A percentile compares a stretch with the other conserved stretches of the same genome.
Conservation (phyloP, 805 yeast species). For the Candida cerambycidarum region DNA sequence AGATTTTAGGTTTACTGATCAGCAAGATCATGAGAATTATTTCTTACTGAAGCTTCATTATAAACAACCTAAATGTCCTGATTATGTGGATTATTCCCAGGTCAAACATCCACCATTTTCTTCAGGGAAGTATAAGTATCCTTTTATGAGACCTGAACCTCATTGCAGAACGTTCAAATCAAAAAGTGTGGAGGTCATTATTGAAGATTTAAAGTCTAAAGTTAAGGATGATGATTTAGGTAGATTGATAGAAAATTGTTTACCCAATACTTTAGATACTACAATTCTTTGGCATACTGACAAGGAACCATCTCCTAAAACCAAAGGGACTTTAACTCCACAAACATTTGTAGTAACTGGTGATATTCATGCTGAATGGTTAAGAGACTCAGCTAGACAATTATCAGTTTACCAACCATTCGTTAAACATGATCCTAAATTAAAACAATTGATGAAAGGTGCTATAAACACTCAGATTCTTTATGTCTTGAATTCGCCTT, state of each 20-base stretch:
- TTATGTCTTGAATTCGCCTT: conserved; percentile 63
- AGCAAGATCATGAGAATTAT: not conserved
- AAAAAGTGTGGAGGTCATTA: conserved; percentile 56
- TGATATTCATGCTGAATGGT: conserved; percentile 92
- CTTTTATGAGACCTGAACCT: conserved; percentile 74
- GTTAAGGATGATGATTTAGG: conserved; percentile 66
- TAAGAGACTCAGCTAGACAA: conserved; percentile 84
- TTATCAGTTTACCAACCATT: conserved; percentile 71
- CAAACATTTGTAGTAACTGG: conserved; percentile 85
- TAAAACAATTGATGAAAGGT: conserved; percentile 61
- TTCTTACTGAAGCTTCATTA: not conserved
- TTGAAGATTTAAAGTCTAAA: conserved; percentile 49
- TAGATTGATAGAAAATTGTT: conserved; percentile 72
- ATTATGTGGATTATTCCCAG: conserved; percentile 61
- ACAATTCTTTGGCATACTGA: conserved; percentile 72
- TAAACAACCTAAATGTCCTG: conserved; percentile 45
- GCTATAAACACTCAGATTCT: conserved; percentile 80
- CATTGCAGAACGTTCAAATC: conserved; percentile 75
- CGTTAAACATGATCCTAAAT: conserved; percentile 46
- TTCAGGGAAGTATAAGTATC: conserved; percentile 53
- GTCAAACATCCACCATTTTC: conserved; percentile 56
- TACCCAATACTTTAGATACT: conserved; percentile 88
- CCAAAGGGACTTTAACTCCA: conserved; percentile 25
- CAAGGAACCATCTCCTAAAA: too few species aligned
- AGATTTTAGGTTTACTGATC: not conserved